Base-by-base conservation (phyloP, 768 basidiomycete genomes). In the Paxillus ammoniavirescens region DNA sequence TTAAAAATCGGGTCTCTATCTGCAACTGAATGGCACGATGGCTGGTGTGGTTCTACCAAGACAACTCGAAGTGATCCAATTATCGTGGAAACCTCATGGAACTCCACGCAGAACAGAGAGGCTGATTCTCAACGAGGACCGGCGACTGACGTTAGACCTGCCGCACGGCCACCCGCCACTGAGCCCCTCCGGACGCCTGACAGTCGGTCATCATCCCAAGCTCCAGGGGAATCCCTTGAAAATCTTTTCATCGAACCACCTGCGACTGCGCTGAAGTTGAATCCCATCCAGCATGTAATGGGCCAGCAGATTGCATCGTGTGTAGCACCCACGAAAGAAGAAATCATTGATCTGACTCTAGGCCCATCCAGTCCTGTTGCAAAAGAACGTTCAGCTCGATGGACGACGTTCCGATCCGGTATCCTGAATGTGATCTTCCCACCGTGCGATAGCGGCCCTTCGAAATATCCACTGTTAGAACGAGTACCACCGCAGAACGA, bases 361-460 rank as follows among this genome's bases (percentile, higher is more conserved):
- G 52, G 49, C 17, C 17, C 36, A 7, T 47, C 50, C 26, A 26
- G 41, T 49, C 42, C 50, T 8, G 23, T 15, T 5, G 31, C 10
- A 4, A 41, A 48, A 47, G 35, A n/a, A 10, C n/a, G n/a, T 33
- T 21, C 44, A 40, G n/a, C 23, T 54, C 57, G 64, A 31, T 62
- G 61, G 65, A 55, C 36, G 31, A 26, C 57, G 18, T 71, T 70
- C 52, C 65, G 61, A 21, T 71, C 69, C 7, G 69, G 69, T 15
- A 17, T 30, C 30, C 28, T 67, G 38, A 51, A 50, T 18, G 37
- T 72, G 33, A 47, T 2, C n/a, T 30, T 61, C 13, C 46, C 52
- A n/a, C 43, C 40, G 33, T 46, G 21, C 30, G 21, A 15, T 42
- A 47, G 33, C 15, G 17, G 17, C 28, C 12, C 36, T 15, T 47